Percentiles rank a stretch among this genome's conserved stretches.
These are phyloP conservation scores for Peronospora farinosa DNA, from an alignment of 352 stramenopile genomes.

Conservation along the genomic window DNA sequence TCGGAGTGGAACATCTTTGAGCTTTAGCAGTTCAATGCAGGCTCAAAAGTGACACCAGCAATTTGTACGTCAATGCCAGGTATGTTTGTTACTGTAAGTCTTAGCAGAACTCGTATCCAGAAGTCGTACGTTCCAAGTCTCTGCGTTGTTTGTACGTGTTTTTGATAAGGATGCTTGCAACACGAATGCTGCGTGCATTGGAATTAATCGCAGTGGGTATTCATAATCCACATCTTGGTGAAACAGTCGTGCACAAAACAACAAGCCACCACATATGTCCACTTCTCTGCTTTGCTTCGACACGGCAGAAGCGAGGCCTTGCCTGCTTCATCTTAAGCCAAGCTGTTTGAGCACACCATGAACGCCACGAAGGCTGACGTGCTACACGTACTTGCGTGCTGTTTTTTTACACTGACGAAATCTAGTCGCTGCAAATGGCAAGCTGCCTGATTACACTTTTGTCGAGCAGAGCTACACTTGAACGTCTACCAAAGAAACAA, in stretches of 20 bases:
- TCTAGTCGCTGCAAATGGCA: slow-evolving; percentile 8
- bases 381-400: slow-evolving; percentile 4
- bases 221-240: not conserved
- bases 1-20: too few relatives aligned
- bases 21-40: too few relatives aligned
- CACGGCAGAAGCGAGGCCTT: not conserved
- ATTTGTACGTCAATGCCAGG: too few relatives aligned
- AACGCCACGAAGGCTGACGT: slow-evolving; percentile 4
- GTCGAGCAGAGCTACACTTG: slow-evolving; percentile 14
- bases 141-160: not conserved
- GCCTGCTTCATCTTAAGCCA: too few relatives aligned
- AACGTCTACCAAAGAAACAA: not conserved
- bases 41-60: too few relatives aligned
- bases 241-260: slow-evolving; percentile 1
- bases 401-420: not conserved
- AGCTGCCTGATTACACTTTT: slow-evolving; percentile 25
- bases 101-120: too few relatives aligned
- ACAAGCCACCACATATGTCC: not conserved
- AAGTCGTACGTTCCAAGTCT: not conserved
- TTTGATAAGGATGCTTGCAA: not conserved
- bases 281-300: not conserved
- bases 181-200: not conserved
- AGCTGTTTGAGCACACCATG: not conserved
- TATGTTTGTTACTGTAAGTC: too few relatives aligned
- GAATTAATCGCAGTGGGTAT: not conserved